Evolutionary conservation across 23 red algal species (phyloP), one percentile per base, ranked within the genome.

Genomic region (Chondrus crispus): DNA sequence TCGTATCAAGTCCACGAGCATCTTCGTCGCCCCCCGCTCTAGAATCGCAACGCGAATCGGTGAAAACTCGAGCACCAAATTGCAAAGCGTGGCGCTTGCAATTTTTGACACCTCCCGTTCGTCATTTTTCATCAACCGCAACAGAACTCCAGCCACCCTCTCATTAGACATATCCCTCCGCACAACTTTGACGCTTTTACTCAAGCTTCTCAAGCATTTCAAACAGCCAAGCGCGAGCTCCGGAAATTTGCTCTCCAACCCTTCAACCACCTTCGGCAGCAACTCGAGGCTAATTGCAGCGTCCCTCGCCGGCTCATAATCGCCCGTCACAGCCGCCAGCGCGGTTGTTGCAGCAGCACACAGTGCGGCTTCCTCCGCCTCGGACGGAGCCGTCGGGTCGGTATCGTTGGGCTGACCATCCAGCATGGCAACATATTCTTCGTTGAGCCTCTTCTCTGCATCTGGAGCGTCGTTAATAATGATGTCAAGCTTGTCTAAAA

Each of bases 61-160:
- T 44, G 89, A 92, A 81, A 92, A 92, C 35, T 92, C 89, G 6
- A 84, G 57, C 48, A 84, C 89, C 37, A 92, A 47, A 48, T 92
- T 92, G 79, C 89, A 92, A 24, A 92, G 43, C 4, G 77, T 60
- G 20, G 89, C 89, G 62, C 89, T 92, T 5, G 89, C 75, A 57
- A 55, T 49, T 54, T 77, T 32, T 57, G 20, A 52, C 45, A 92
- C 74, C 7, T 64, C 89, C 16, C 22, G 12, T 24, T 82, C 74
- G 3, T 79, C 44, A 37, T 26, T 44, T 20, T 33, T 44, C 47
- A 84, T 7, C 32, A 92, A 42, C 32, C 47, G 38, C 12, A 92
- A 62, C 24, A 92, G 76, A 20, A 62, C 48, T 74, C 37, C 28
- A 14, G 60, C 75, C 32, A 92, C 72, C n/a, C 43, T 38, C 7